These are phyloP conservation scores for Haplographium delicatum DNA, from an alignment of 495 filamentous ascomycete species.

Conservation along the genomic window DNA sequence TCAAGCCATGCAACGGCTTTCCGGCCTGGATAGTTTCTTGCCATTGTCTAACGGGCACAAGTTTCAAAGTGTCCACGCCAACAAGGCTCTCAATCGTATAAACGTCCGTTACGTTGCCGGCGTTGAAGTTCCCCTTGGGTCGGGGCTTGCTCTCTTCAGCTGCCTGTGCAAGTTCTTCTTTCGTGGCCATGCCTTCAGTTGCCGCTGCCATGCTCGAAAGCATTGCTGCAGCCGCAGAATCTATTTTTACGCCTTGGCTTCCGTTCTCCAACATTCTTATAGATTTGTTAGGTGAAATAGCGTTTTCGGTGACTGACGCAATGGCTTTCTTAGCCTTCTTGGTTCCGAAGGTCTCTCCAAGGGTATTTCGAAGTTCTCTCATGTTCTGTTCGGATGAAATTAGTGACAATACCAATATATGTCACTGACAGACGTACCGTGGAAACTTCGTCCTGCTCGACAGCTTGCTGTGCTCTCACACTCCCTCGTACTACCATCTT, in stretches of 20 bases:
- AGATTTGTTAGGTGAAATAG: constrained; percentile 44
- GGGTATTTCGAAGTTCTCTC: constrained; percentile 56
- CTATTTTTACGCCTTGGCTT: constrained; percentile 41
- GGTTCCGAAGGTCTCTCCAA: constrained; percentile 88
- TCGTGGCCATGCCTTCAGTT: constrained; percentile 51
- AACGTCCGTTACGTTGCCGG: constrained; percentile 69
- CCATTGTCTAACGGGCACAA: constrained; percentile 70
- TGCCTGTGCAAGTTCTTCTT: constrained; percentile 57
- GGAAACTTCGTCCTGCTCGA: constrained; percentile 25
- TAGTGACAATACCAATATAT: constrained; percentile 19
- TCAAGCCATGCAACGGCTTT: constrained; percentile 48
- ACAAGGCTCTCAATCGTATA: constrained; percentile 71
- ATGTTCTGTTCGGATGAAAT: constrained; percentile 38
- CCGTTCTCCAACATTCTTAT: constrained; percentile 33
- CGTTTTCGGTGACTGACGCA: constrained; percentile 69
- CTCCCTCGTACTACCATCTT: constrained; percentile 66
- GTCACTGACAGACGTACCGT: constrained; percentile 5
- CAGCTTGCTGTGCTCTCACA: constrained; percentile 49
- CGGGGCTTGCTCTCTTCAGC: constrained; percentile 70
- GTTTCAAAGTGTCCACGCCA: constrained; percentile 49
- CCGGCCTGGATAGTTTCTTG: constrained; percentile 56
- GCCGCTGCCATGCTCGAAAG: constrained; percentile 57
- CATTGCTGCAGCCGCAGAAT: constrained; percentile 54
- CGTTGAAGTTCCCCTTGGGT: constrained; percentile 68
- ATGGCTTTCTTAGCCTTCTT: constrained; percentile 89